Conservation (phyloP, 1,139 yeast genomes). For the Wickerhamomyces sp. region DNA sequence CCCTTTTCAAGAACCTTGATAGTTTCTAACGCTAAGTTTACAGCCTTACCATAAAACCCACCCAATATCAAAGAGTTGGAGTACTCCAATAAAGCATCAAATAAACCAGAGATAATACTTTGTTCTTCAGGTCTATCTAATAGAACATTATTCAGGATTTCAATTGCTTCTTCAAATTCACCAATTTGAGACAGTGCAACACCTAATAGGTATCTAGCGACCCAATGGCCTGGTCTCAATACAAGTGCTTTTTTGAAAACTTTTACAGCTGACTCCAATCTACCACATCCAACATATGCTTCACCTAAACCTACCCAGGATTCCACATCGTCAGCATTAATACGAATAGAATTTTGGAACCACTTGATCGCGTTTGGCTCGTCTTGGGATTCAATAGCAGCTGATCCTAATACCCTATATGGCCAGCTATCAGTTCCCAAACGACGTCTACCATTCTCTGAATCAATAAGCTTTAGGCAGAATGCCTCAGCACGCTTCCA, state of each 20-base stretch:
- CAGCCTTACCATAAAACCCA: slow-evolving; percentile 67
- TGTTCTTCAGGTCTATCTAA: slow-evolving; percentile 43
- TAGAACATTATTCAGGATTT: slow-evolving; percentile 39
- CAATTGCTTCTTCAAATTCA: slow-evolving; percentile 45
- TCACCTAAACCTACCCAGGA: slow-evolving; percentile 96
- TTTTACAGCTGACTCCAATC: slow-evolving; percentile 80
- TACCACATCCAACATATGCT: slow-evolving; percentile 80
- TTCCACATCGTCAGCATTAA: slow-evolving; percentile 60
- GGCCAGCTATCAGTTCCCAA: slow-evolving; percentile 68
- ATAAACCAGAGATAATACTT: slow-evolving; percentile 53
- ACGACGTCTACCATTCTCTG: slow-evolving; percentile 54
- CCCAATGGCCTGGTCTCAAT: slow-evolving; percentile 51
- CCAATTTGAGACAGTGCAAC: slow-evolving; percentile 48
- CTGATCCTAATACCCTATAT: slow-evolving; percentile 77
- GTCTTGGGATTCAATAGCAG: slow-evolving; percentile 66
- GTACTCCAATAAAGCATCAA: slow-evolving; percentile 53
- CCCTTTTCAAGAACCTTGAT: slow-evolving; percentile 25
- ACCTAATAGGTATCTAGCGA: slow-evolving; percentile 65
- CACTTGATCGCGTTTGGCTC: slow-evolving; percentile 80
- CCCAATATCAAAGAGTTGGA: slow-evolving; percentile 47
- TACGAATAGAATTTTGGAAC: slow-evolving; percentile 81
- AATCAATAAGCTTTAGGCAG: slow-evolving; percentile 57
- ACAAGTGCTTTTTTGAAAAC: slow-evolving; percentile 68
- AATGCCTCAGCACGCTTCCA: slow-evolving; percentile 86
- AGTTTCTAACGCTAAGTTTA: slow-evolving; percentile 44